Base-by-base conservation (phyloP, 148 eudicot genomes). In the Beta vulgaris region DNA sequence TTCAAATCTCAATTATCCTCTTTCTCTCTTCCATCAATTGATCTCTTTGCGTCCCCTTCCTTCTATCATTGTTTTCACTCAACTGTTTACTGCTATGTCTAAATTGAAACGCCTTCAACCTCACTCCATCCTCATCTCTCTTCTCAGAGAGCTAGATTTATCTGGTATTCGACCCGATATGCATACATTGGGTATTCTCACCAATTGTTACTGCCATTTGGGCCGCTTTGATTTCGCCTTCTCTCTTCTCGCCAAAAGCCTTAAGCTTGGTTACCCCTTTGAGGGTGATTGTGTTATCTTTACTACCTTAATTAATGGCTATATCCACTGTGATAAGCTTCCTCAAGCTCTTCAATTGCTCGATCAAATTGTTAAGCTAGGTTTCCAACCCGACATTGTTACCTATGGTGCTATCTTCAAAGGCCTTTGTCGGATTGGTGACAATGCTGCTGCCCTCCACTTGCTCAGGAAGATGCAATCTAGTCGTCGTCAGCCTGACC, bases 231-330 rank as follows among this genome's bases (percentile, higher is more conserved):
- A 63, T 34, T 63, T 63, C 21, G 43, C 19, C 4, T 63, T 63
- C 15, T 68, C 73, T 15, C 28, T 49, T n/a, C 37, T 71, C 32
- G 74, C 63, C 28, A 73, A 40, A 29, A 14, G 19, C 8, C 9
- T 73, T 43, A 73, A 73, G 68, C 54, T 60, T 63, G 77, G 77
- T 1, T 64, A 44, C 40, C 68, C 57, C 10, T 35, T 15, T 12
- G 2, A 74, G 25, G 10, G 12, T 13, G 7, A 74, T 36, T 19
- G 12, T 13, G 7, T 48, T 68, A 46, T 21, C 11, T 64, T 73
- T 25, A 61, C 7, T 2, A 61, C 69, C 21, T n/a, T 73, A 43
- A 32, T 63, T 5, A 63, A 63, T 21, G 68, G 68, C n/a, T 36
- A 4, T 18, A 21, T 63, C 25, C 32, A 26, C 4, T 25, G 14